Base-by-base conservation (phyloP, 2,329 filamentous ascomycete species). In the Fusarium irregulare region DNA sequence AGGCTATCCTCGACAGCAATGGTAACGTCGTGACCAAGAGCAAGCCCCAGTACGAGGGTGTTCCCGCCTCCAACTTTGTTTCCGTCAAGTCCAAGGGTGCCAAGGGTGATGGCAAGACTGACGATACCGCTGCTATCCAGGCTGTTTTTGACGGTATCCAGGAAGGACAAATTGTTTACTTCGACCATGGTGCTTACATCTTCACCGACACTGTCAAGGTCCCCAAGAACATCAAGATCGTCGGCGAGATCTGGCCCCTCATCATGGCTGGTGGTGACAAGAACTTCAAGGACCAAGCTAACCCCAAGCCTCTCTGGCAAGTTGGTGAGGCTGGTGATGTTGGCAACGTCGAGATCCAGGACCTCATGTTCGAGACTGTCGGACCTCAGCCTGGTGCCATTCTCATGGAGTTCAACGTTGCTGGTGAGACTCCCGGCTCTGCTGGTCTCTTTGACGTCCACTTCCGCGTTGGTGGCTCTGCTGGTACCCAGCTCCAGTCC, bases 371-470 rank as follows among this genome's bases (percentile, higher is more conserved):
- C 73, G 89, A 93, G 80, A 97, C 94, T 30, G 87, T 89, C 72
- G 95, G 95, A 7, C 85, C 94, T 5, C 91, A 93, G 68, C 92
- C 94, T 1, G 95, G 95, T 71, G 95, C 94, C 20, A 93, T 97
- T 76, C 87, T 98, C 77, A 89, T 98, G 83, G 88, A 98, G 79
- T 98, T 93, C 92, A 98, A 98, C 81, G 84, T 97, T 44, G 89
- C 88, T 45, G 91, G 89, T 37, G 78, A 86, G 72, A 84, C 80
- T 58, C 86, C 90, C 61, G 93, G 93, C 48, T 87, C 89, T 3
- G 90, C 90, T 21, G 95, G 89, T 67, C 90, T 98, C 81, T 99
- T 94, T 93, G 96, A 99, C 76, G 91, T 94, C n/a, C 96, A 99
- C 84, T 91, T 96, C 82, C 93, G 96, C 76, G 88, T 99, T 74